Evolutionary conservation across 352 stramenopile species (phyloP).

Genomic region (Phytophthora foliorum): DNA sequence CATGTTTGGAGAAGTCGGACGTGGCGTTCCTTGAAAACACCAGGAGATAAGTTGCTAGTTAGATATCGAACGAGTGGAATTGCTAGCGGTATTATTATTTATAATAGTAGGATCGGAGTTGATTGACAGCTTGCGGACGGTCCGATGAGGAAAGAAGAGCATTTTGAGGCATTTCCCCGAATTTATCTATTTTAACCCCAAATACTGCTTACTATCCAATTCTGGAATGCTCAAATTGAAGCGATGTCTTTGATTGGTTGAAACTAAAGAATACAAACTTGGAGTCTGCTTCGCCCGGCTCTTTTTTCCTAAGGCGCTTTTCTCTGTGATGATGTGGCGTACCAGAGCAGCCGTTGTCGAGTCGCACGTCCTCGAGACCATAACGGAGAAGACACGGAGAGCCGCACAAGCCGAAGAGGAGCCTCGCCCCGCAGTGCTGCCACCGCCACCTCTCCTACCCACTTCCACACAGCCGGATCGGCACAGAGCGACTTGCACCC

Average conservation of each 20-base stretch:
- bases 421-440: constrained; percentile 4
- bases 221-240: not conserved
- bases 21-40: no score
- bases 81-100: no score
- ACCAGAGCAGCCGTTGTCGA: constrained; percentile 39
- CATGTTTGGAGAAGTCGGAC: no score
- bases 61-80: no score
- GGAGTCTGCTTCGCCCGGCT: constrained; percentile 34
- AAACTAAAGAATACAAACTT: constrained; percentile 21
- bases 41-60: no score
- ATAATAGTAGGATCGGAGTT: no score
- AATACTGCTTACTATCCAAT: no score
- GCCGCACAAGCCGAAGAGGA: constrained; percentile 34
- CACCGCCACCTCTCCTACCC: not conserved
- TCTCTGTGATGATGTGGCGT: constrained; percentile 40
- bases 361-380: constrained; percentile 41
- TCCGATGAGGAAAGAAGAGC: no score
- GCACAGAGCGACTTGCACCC: constrained; percentile 7
- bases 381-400: constrained; percentile 39
- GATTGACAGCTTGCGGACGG: no score
- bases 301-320: constrained; percentile 28
- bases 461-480: constrained; percentile 26
- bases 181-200: no score
- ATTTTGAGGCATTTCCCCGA: no score
- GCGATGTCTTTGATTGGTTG: constrained; percentile 19